Evolutionary conservation across 2,329 filamentous ascomycete species (phyloP).

Genomic region (Talaromyces atroroseus): DNA sequence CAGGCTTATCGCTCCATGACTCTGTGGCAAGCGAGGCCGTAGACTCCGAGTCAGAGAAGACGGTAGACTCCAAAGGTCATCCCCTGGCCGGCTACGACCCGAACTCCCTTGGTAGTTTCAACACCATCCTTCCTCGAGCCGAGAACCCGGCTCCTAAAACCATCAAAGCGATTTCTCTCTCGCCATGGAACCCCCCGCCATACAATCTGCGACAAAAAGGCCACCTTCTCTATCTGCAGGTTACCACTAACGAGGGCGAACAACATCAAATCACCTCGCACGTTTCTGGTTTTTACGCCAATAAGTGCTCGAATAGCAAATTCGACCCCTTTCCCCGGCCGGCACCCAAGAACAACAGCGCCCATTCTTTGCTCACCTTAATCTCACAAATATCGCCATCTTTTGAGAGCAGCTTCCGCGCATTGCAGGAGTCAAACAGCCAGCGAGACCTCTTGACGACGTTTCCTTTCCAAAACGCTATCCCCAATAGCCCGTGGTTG

Average conservation of each 20-base stretch:
- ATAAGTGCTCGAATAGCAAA: constrained; percentile 90
- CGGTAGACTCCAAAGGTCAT: constrained; percentile 39
- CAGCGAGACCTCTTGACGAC: constrained; percentile 81
- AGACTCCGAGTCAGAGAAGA: constrained; percentile 25
- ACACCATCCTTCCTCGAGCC: constrained; percentile 63
- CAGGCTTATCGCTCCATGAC: constrained; percentile 83
- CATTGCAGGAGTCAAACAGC: constrained; percentile 78
- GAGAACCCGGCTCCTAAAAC: constrained; percentile 75
- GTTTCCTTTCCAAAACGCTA: constrained; percentile 92
- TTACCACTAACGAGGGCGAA: constrained; percentile 90
- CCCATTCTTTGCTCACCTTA: constrained; percentile 81
- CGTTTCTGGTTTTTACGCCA: constrained; percentile 93
- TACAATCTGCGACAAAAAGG: constrained; percentile 86
- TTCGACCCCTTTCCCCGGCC: constrained; percentile 84
- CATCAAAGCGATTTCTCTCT: constrained; percentile 80
- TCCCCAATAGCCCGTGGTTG: constrained; percentile 87
- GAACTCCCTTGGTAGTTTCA: constrained; percentile 60
- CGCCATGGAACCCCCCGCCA: constrained; percentile 93
- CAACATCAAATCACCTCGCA: constrained; percentile 90
- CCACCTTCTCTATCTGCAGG: constrained; percentile 82
- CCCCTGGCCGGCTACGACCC: constrained; percentile 72
- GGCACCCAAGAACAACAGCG: constrained; percentile 68
- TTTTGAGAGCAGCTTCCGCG: constrained; percentile 69
- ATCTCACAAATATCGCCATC: constrained; percentile 75
- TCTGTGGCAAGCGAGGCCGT: constrained; percentile 53